phyloP scores from a whole-genome alignment of 495 filamentous ascomycete genomes.

The Ascobolus immersus region DNA sequence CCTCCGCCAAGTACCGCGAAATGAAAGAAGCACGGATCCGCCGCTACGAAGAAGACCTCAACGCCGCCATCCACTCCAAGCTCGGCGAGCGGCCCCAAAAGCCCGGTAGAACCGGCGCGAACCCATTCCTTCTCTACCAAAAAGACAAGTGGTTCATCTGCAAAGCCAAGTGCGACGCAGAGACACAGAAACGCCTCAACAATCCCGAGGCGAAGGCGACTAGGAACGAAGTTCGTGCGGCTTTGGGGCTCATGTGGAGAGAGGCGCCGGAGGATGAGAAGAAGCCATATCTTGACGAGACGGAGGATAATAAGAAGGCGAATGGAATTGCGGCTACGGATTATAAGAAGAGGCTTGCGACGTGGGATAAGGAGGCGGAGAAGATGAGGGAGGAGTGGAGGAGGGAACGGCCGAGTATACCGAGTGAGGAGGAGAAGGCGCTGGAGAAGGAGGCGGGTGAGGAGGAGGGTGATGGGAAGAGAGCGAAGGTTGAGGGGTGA shows the following conservation, averaged over 20 bases:
- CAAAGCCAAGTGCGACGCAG: conserved; percentile 44
- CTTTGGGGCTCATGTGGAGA: conserved; percentile 72
- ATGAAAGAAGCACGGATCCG: conserved; percentile 31
- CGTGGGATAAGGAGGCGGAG: conserved; percentile 44
- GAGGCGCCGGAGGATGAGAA: conserved; percentile 40
- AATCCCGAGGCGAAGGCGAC: conserved; percentile 39
- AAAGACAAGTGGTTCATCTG: conserved; percentile 56
- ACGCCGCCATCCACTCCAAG: conserved; percentile 36
- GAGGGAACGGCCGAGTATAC: conserved; percentile 27
- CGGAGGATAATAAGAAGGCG: conserved; percentile 35
- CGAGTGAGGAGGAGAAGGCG: conserved; percentile 16
- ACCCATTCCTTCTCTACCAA: conserved; percentile 52
- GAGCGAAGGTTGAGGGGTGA: too few species aligned
- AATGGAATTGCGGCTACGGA: conserved; percentile 31
- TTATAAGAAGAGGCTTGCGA: conserved; percentile 30
- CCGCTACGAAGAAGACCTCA: conserved; percentile 48
- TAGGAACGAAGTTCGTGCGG: conserved; percentile 52
- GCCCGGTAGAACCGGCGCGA: conserved; percentile 42
- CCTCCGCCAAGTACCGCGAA: conserved; percentile 15
- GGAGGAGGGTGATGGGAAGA: conserved; percentile 15
- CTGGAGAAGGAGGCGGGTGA: conserved; percentile 10
- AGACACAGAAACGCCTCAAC: conserved; percentile 33
- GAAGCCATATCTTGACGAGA: conserved; percentile 47
- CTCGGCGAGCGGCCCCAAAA: conserved; percentile 48
- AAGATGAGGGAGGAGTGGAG: conserved; percentile 38